These are phyloP conservation scores for Ramularia endophylla DNA, from an alignment of 2,329 filamentous ascomycete species.

Conservation along the genomic window DNA sequence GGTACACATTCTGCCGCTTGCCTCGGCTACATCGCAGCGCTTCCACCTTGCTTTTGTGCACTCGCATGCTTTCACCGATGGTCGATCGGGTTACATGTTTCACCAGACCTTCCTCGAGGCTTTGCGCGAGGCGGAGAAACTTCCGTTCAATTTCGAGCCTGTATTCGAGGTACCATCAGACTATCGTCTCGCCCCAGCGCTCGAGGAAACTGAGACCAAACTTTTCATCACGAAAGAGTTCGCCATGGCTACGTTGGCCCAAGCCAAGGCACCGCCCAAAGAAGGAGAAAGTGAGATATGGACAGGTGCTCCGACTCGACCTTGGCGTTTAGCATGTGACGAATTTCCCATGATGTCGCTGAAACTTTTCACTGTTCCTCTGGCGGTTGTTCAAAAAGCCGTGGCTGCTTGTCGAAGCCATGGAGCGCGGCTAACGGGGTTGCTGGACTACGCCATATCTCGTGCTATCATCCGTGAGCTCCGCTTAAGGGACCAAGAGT, in stretches of 20 bases:
- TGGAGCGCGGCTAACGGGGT: slow-evolving; percentile 38
- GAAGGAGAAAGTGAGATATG: slow-evolving; percentile 13
- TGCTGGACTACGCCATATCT: slow-evolving; percentile 37
- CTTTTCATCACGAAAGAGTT: slow-evolving; percentile 38
- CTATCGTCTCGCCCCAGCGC: slow-evolving; percentile 27
- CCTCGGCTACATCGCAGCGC: background rate
- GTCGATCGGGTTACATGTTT: slow-evolving; percentile 38
- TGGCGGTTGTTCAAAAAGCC: slow-evolving; percentile 22
- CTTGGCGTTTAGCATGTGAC: slow-evolving; percentile 16
- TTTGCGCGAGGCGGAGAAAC: slow-evolving; percentile 3
- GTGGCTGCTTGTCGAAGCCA: slow-evolving; percentile 30
- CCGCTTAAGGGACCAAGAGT: slow-evolving; percentile 8
- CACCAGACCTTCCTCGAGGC: slow-evolving; percentile 37
- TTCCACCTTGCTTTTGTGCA: slow-evolving; percentile 35
- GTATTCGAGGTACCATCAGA: slow-evolving; percentile 11
- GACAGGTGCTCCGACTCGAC: slow-evolving; percentile 14
- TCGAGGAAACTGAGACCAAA: slow-evolving; percentile 35
- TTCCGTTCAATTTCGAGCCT: slow-evolving; percentile 1
- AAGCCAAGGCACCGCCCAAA: slow-evolving; percentile 18
- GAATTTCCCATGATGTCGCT: background rate
- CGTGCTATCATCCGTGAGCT: slow-evolving; percentile 33
- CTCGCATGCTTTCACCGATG: slow-evolving; percentile 43
- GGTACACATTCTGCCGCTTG: slow-evolving; percentile 31
- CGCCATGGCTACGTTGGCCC: no score
- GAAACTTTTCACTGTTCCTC: slow-evolving; percentile 19